Evolutionary conservation across 2,329 filamentous ascomycete species (phyloP).

Genomic region (Akanthomyces lecanii): DNA sequence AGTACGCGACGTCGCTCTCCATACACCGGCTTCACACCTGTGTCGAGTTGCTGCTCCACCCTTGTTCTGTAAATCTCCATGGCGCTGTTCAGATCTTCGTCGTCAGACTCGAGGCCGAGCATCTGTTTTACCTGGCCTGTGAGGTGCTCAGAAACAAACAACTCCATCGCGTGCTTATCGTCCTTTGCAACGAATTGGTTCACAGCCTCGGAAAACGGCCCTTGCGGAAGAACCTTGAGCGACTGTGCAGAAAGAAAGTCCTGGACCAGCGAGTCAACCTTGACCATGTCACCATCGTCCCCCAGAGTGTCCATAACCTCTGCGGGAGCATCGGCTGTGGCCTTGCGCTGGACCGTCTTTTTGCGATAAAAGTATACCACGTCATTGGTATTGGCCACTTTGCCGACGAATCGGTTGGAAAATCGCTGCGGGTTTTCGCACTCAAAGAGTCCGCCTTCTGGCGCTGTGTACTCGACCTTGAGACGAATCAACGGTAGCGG

Average conservation of each 20-base stretch:
- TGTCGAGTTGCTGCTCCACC: constrained; percentile 67
- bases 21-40: constrained; percentile 47
- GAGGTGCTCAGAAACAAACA: constrained; percentile 70
- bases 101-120: constrained; percentile 60
- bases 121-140: constrained; percentile 67
- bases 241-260: constrained; percentile 86
- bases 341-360: constrained; percentile 55
- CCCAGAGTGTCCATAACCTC: constrained; percentile 57
- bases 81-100: constrained; percentile 62
- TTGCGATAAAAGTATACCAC: constrained; percentile 91
- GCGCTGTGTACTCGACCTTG: constrained; percentile 84
- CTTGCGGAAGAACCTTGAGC: constrained; percentile 87
- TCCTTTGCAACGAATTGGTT: constrained; percentile 92
- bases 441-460: constrained; percentile 80
- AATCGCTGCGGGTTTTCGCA: constrained; percentile 95
- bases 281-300: constrained; percentile 60
- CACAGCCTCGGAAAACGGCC: constrained; percentile 88
- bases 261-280: constrained; percentile 82
- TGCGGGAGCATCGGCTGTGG: constrained; percentile 50
- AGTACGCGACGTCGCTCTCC: constrained; percentile 42
- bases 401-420: constrained; percentile 85
- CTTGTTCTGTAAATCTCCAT: constrained; percentile 70
- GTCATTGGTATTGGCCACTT: constrained; percentile 89
- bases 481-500: constrained; percentile 83
- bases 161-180: constrained; percentile 86